Percentiles rank a stretch among this genome's conserved stretches.
Evolutionary conservation across 306 rosid genomes (phyloP).

Genomic region (Sicyos baderoa): DNA sequence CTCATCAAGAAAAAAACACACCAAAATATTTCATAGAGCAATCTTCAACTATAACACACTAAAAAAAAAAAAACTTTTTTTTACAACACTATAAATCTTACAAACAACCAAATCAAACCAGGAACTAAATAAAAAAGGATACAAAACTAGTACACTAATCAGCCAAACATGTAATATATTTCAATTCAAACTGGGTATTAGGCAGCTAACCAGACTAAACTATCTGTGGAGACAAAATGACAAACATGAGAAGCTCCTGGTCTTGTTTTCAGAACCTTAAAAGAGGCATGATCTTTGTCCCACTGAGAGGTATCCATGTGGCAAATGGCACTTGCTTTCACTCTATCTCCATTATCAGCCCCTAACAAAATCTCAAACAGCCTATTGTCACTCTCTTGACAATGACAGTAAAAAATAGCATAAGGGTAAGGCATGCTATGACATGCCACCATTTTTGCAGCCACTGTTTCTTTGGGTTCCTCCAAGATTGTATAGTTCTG

Average conservation of each 20-base stretch:
- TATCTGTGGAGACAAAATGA: conserved; percentile 64
- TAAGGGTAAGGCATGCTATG: conserved; percentile 72
- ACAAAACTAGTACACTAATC: neutral
- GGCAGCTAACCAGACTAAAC: conserved; percentile 55
- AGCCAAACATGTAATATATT: neutral
- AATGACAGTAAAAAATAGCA: conserved; percentile 62
- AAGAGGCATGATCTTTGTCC: conserved; percentile 49
- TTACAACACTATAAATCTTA: neutral
- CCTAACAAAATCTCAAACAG: conserved; percentile 40
- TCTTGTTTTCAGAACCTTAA: conserved; percentile 40
- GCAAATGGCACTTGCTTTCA: conserved; percentile 57
- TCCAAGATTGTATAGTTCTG: conserved; percentile 56
- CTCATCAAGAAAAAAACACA: neutral
- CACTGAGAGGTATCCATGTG: conserved; percentile 79
- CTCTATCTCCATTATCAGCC: conserved; percentile 46
- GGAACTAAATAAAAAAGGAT: neutral
- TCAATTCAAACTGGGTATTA: neutral
- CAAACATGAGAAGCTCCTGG: conserved; percentile 62
- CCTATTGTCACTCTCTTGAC: conserved; percentile 38
- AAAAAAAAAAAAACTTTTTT: neutral
- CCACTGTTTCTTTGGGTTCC: conserved; percentile 29
- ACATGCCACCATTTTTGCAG: conserved; percentile 50
- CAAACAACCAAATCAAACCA: conserved; percentile 11
- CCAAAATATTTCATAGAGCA: conserved; percentile 12
- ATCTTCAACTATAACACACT: conserved; percentile 1